Evolutionary conservation across 2,329 filamentous ascomycete genomes (phyloP).

Genomic region (Penicillium sp.): DNA sequence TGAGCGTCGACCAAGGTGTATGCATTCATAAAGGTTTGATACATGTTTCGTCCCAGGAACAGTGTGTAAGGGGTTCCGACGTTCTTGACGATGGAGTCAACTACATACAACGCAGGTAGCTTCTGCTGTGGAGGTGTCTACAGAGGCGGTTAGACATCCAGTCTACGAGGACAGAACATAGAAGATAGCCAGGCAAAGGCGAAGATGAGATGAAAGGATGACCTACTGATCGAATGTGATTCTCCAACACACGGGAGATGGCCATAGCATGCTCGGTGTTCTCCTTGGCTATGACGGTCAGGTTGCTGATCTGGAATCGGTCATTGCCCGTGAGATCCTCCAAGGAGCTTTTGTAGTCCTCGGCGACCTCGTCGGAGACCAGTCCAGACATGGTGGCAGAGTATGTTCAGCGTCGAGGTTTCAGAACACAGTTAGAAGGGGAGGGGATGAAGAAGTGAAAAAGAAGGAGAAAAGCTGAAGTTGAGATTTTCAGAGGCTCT

Average conservation of each 20-base stretch:
- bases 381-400: constrained; percentile 61
- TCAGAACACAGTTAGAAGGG: constrained; percentile 7
- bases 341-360: constrained; percentile 91
- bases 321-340: constrained; percentile 90
- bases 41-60: constrained; percentile 89
- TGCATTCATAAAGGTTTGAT: constrained; percentile 93
- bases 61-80: constrained; percentile 96
- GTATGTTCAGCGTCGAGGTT: constrained; percentile 1
- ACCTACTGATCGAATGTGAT: constrained; percentile 94
- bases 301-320: constrained; percentile 92
- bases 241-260: constrained; percentile 86
- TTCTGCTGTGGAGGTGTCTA: constrained; percentile 88
- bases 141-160: constrained; percentile 25
- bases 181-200: neutral
- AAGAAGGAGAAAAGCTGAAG: neutral
- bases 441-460: constrained; percentile 6
- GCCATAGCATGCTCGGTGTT: constrained; percentile 94
- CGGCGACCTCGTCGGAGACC: constrained; percentile 80
- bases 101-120: constrained; percentile 91
- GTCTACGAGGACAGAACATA: constrained; percentile 2
- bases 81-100: constrained; percentile 98
- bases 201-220: constrained; percentile 11
- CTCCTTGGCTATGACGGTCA: constrained; percentile 96
- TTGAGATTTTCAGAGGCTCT: neutral
- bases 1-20: constrained; percentile 84